Base-by-base conservation (phyloP, 164 flowering plant species). In the Aristolochia contorta region DNA sequence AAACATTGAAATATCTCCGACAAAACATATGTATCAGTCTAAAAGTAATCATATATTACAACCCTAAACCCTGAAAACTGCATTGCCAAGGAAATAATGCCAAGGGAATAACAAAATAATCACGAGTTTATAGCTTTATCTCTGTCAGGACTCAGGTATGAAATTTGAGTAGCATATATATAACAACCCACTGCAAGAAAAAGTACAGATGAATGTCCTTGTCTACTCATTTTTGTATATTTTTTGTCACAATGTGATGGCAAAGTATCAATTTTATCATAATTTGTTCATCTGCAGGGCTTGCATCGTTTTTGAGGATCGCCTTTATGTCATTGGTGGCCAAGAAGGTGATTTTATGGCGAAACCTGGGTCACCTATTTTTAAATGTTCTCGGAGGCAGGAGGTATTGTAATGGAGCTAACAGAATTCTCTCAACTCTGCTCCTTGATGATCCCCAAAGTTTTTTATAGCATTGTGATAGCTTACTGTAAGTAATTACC, bases 261-360 rank as follows among this genome's bases (percentile, higher is more conserved):
- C 30, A 27, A 5, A 37, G 43, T 37, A 7, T 37, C 10, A 32
- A 6, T 57, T 4, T 33, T 47, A 25, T 47, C 24, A 4, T 48
- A 16, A 16, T 43, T 47, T 21, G 21, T 47, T 54, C 37, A 47
- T 46, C 63, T 25, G 54, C 77, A 93, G 99, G 84, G 84, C 96
- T 47, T 93, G 97, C 69, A 63, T 85, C 55, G 97, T 83, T 47
- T 74, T 70, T 63, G 59, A 88, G 73, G 91, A 93, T 72, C 78
- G 74, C 24, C 83, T 93, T 24, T 74, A 70, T 72, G 81, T 86
- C 24, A 80, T 92, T 74, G 98, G 98, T 67, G 98, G 98, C 70
- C 98, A 89, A 79, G 98, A 92, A 70, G 98, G 98, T 65, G 98
- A 92, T 77, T 92, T 92, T 64, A 84, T 85, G 96, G 87, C 98